These are phyloP conservation scores for Peniophora sp. DNA, from an alignment of 1,284 basidiomycete genomes.

Conservation along the genomic window DNA sequence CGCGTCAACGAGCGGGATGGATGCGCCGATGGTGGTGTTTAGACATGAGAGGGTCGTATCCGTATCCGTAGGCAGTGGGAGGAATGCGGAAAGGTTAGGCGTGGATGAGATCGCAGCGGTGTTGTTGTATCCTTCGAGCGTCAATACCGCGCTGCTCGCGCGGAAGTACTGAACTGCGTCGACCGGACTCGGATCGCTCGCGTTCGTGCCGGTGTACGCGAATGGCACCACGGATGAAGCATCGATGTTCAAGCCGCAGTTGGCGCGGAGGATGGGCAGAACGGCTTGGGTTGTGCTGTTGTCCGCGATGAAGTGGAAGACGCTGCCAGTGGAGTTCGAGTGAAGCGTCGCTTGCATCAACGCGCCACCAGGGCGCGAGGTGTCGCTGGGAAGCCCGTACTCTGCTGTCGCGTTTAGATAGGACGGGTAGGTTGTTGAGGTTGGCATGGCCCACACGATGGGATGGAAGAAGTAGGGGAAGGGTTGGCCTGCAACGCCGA, in stretches of 20 bases:
- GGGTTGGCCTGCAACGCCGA: conserved; percentile 10
- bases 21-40: conserved; percentile 47
- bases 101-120: conserved; percentile 17
- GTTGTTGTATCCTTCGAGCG: conserved; percentile 38
- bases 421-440: conserved; percentile 24
- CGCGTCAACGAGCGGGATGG: conserved; percentile 34
- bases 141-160: conserved; percentile 26
- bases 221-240: conserved; percentile 19
- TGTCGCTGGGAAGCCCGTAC: conserved; percentile 18
- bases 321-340: conserved; percentile 10
- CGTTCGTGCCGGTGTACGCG: conserved; percentile 21
- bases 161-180: conserved; percentile 34
- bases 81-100: no score
- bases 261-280: conserved; percentile 6
- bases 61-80: conserved; percentile 18
- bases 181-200: conserved; percentile 16
- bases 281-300: conserved; percentile 13
- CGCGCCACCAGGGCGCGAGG: conserved; percentile 18
- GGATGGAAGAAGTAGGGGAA: conserved; percentile 50
- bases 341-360: conserved; percentile 15
- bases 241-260: conserved; percentile 1
- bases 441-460: conserved; percentile 37
- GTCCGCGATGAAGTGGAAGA: conserved; percentile 15
- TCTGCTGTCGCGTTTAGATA: conserved; percentile 23
- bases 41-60: conserved; percentile 43